Evolutionary conservation across 331 rosid genomes (phyloP), one percentile per base, ranked within the genome.

Genomic region (Cydonia oblonga): DNA sequence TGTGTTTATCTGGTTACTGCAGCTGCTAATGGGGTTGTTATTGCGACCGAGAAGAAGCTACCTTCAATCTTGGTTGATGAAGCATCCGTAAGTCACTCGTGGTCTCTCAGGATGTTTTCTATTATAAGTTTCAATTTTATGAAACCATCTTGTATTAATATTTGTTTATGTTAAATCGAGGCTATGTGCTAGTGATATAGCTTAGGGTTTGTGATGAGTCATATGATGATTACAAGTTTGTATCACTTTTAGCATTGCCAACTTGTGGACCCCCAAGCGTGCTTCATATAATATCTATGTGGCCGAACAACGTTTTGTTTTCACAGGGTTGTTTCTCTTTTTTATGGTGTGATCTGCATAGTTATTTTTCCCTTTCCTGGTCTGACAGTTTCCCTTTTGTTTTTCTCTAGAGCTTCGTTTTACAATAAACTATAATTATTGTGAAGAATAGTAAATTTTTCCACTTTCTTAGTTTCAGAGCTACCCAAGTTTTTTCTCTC

Each of bases 61-160:
- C 96, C 97, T 30, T 91, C 97, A 24, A 89, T 89, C 64, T 81
- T 91, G 87, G 96, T 91, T 33, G 93, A 91, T 72, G 97, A 91
- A 85, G 9, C 91, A 72, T 90, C 92, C 7, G 93, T 90, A 68
- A 76, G 93, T 75, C 67, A 80, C 44, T 71, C 33, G 3, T 15
- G 22, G 30, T 72, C 65, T 76, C 63, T 72, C 23, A 2, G 16
- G 16, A 22, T 26, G 73, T 44, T 60, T 42, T 15, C 25, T 42
- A 24, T 22, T 24, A 5, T 1, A 13, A 35, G 38, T 58, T 32
- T 58, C 28, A 40, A 18, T 54, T 1, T 5, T 42, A 4, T 66
- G 35, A 42, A 24, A 35, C 11, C 4, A 35, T 66, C 22, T 66
- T 60, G 9, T 58, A 4, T 18, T 38, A 38, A 5, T 71, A 16